Evolutionary conservation across 1,139 yeast species (phyloP), one percentile per base, ranked within the genome.

Genomic region (Blastobotrys capitulatus): DNA sequence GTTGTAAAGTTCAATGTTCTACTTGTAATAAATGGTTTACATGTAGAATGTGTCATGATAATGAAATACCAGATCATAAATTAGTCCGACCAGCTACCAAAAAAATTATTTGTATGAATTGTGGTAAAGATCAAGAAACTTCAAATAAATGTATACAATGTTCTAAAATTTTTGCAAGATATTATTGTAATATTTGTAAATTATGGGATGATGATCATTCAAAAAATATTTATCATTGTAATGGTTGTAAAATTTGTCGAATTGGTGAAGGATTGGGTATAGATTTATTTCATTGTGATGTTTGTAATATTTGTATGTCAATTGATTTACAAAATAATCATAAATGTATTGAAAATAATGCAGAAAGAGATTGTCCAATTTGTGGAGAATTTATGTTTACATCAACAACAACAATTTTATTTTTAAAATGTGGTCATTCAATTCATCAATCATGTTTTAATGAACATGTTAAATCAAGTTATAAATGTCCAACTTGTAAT

Each of bases 351-450:
- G 87, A 85, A 60, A 83, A 88, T 58, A 82, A 95, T 6, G 88
- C 96, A 1, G 94, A 86, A 64, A 85, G 95, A 53, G 83, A 89
- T 64, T 90, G 97, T 65, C 95, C 96, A 1, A 87, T 90, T 35
- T 90, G 97, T 68, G 88, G 86, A 53, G 97, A 89, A 59, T 89
- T 83, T 64, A 79, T 90, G 78, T 90, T 90, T 64, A 85, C 89
- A 6, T 83, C 94, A n/a, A 81, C 86, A 5, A 78, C 75, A 60
- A 84, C 89, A 27, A 95, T 89, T 38, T 95, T 88, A 16, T 88
- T 89, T 65, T 88, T 90, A 96, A 78, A 80, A 46, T 90, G 97
- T 67, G 97, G 97, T 3, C 97, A 90, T 68, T 87, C 95, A 44
- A 89, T 90, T 54, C 97, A 90, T 68, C 89, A 88, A 63, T 65